Evolutionary conservation across 1,139 yeast genomes (phyloP), one percentile per base, ranked within the genome.

Genomic region (Yamadazyma spencermartinsiae): DNA sequence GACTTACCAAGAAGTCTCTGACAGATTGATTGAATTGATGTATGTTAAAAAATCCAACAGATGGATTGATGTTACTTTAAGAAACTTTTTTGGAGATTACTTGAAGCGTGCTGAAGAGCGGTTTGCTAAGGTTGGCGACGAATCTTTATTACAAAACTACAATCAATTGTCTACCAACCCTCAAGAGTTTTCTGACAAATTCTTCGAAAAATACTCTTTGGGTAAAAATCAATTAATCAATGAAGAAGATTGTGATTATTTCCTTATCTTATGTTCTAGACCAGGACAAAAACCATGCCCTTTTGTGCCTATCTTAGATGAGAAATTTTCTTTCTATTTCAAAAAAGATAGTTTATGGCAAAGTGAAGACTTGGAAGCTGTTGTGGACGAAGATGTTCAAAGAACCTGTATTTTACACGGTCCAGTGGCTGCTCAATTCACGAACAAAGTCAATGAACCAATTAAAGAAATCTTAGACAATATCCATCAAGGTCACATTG

Each of bases 281-380:
- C 96, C 96, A 53, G 61, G 72, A 44, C 98, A 90, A 71, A 92
- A 92, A 71, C 99, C 99, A 32, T 97, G 89, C 60, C 98, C 98
- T 47, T 92, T 92, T 58, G 90, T 92, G 52, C 99, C 99, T 36
- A 86, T 88, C 20, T 76, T 92, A 63, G 96, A 94, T 60, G 95
- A 87, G 52, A 85, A 88, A 70, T 89, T 92, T 57, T 97, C 92
- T 65, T 84, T 83, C 60, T 92, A 86, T 79, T 94, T 92, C 79
- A 92, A 92, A 81, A 92, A 92, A 74, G 99, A 92, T 67, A 90
- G 98, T 35, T 77, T 92, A 61, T 92, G 98, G 98, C 99, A 92
- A 76, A 86, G 96, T 26, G 98, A 92, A 74, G 94, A 88, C 61
- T 78, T 92, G 58, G 98, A 90, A 63, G 87, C 97, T 46, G 98